Evolutionary conservation across 441 rosid genomes (phyloP), one percentile per base, ranked within the genome.

Genomic region (Jatropha multifida): DNA sequence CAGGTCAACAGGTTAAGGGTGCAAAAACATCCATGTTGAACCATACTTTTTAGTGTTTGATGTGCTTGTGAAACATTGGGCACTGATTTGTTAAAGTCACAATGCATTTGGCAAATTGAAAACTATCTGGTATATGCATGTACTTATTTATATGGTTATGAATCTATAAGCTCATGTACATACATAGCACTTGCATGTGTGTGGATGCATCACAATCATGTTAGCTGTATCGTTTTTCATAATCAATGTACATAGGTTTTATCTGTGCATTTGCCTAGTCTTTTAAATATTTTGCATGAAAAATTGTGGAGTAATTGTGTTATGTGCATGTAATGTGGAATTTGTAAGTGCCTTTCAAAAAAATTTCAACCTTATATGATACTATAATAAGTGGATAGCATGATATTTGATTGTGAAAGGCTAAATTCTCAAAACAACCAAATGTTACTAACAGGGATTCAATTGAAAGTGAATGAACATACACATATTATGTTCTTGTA

Each of bases 21-120:
- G 68, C n/a, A 23, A 26, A n/a, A 49, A 68, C 40, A 68, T 23
- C 10, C 14, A 9, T 18, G 12, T 13, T 44, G 48, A 44, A 46
- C 7, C 40, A 38, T 11, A 37, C 32, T 64, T 14, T 18, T 65
- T 20, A 65, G 68, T 23, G 17, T 63, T 65, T 65, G 46, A 9
- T 27, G 12, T 65, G 68, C 26, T 65, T 48, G 71, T 68, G 71
- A 68, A 48, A 7, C 59, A 48, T 26, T 32, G 32, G 32, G 32
- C 32, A 65, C 8, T 41, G 23, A 17, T 3, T 65, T 38, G 42
- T 65, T 65, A 8, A 13, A 15, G n/a, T 68, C 56, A 49, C 20
- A 11, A 44, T 44, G 48, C 48, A 7, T 44, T 44, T 44, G 48
- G 41, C 11, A 13, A 23, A 49, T 5, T 14, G 3, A 48, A 13